A percentile compares a stretch with the other conserved stretches of the same genome.
phyloP scores from a whole-genome alignment of 2,329 filamentous ascomycete species.

The Verticillium nonalfalfae region DNA sequence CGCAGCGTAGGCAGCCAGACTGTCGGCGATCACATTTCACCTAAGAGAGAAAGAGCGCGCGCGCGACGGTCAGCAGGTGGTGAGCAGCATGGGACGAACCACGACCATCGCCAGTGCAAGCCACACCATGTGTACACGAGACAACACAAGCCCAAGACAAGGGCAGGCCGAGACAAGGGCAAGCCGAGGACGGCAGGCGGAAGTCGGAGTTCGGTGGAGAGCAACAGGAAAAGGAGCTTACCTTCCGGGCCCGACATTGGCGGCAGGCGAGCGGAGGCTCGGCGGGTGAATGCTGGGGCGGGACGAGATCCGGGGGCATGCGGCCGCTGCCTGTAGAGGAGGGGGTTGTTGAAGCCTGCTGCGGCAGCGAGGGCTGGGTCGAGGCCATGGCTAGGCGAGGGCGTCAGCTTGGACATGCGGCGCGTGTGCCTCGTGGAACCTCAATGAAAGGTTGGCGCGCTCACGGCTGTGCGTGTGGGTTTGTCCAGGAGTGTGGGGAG shows the following conservation, averaged over 20 bases:
- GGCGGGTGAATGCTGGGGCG: background rate
- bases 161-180: too few relatives aligned
- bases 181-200: background rate
- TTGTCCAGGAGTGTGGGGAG: background rate
- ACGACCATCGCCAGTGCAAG: too few relatives aligned
- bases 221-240: background rate
- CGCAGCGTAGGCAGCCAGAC: background rate
- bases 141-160: too few relatives aligned
- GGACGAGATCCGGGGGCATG: background rate
- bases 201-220: background rate
- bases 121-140: too few relatives aligned
- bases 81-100: too few relatives aligned
- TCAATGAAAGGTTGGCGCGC: background rate
- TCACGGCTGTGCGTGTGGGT: background rate
- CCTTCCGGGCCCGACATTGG: background rate
- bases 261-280: background rate
- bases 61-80: too few relatives aligned
- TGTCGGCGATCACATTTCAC: background rate
- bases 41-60: background rate
- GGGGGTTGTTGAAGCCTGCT: background rate
- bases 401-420: background rate
- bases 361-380: background rate
- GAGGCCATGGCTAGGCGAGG: background rate
- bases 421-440: background rate
- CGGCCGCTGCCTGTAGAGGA: background rate